Base-by-base conservation (phyloP, 257 asterid genomes). In the Ophiorrhiza pumila region DNA sequence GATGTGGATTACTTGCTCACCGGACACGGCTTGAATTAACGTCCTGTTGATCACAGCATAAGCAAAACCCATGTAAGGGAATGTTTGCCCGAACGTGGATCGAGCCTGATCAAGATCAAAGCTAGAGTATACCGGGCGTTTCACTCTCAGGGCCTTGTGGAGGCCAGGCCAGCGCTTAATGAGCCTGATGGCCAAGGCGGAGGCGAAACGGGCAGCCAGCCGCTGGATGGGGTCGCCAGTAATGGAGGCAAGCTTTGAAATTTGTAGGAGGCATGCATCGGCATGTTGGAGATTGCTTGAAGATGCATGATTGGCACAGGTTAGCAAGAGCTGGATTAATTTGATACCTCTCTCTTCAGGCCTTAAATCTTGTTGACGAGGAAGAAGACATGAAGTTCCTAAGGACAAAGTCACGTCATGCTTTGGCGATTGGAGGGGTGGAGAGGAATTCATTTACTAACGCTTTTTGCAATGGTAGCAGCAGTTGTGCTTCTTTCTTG, bases 91-190 rank as follows among this genome's bases (percentile, higher is more conserved):
- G 14, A 83, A 83, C 43, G 78, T 37, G 68, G 80, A 46, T 53
- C 65, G 58, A 18, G 81, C 83, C 41, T 55, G 83, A 47, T 68
- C 83, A 35, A 73, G 7, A 42, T 84, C 87, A 34, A 13, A 64
- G 45, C 25, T 29, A 2, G 45, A 50, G 10, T 4, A 13, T 46
- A 46, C 52, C 1, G 52, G 12, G 52, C 14, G 20, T 12, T 46
- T 13, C 17, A 46, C 17, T 57, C 72, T 71, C 20, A 86, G 57
- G 69, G 87, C 84, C 81, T 86, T 88, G 80, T 81, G 81, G 18
- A 88, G 74, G 71, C 91, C 88, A 1, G 88, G 85, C 94, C 94
- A 88, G 13, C 87, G 85, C 76, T 83, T 86, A 29, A 88, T 76
- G 1, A 86, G 78, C 43, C 88, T 82, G 71, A 58, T 78, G 2